Base-by-base conservation (phyloP, 768 basidiomycete genomes). In the Boletus subcaerulescens region DNA sequence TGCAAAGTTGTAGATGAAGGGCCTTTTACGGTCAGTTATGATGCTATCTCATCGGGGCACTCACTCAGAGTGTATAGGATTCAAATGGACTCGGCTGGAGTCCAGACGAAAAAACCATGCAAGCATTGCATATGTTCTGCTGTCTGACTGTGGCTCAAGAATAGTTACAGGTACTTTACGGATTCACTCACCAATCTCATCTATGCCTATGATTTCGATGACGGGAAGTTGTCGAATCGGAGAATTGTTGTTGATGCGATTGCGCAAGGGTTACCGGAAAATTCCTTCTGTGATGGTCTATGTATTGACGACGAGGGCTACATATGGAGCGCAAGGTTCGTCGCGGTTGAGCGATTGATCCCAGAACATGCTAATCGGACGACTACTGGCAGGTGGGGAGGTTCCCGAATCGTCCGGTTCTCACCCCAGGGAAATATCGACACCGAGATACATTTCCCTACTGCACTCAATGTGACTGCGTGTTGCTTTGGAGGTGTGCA, bases 161-260 rank as follows among this genome's bases (percentile, higher is more conserved):
- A 47, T 44, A 46, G 41, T 48, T 44, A n/a, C 58, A 87, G 86
- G 67, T 87, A 86, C 70, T 86, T 86, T 65, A 87, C 86, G 52
- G 84, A 88, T 66, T 87, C 85, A 2, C 68, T 80, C 51, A 71
- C 71, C n/a, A 85, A 87, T 70, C 74, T 76, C 59, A 88, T 89
- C 57, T 82, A 84, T 57, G 82, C 81, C 20, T 88, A 87, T 60
- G 73, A 76, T 56, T 57, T 70, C 48, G 66, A 79, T 18, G 73
- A 80, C 45, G 86, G 85, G n/a, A 69, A 73, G 14, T 60, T 86
- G 38, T 73, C 76, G 41, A 83, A 85, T 63, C 77, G 81, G 52
- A 77, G 85, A 12, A 61, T 82, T 12, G 80, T 81, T 48, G 73
- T 86, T 44, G 81, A 88, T 61, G 81, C 81, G 14, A 69, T 81